Evolutionary conservation across 2,329 filamentous ascomycete species (phyloP), one percentile per base, ranked within the genome.

Genomic region (Penicillium sp.): DNA sequence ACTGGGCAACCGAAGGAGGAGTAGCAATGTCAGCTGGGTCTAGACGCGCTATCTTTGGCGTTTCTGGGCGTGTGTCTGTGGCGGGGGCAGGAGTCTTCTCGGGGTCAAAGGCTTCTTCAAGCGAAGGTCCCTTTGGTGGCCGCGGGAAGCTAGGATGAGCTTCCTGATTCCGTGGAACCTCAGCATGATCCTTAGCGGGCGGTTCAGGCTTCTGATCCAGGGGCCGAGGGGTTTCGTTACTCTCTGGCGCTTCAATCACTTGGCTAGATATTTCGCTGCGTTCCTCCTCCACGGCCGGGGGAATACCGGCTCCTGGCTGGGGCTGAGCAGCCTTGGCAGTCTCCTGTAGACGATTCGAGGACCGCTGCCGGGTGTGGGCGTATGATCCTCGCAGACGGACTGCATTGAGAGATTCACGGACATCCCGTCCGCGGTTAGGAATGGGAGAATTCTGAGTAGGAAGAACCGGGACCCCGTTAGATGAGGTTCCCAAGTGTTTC

Each of bases 381-480:
- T 80, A 75, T 7, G 84, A 85, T 8, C 82, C 83, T 59, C 87
- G 77, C 46, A 82, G 83, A 55, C 87, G 80, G 31, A 89, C 87
- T 22, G 87, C 87, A 65, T 83, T 91, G 81, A 97, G 84, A 0
- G 91, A 96, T 75, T 97, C 93, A 59, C 91, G 84, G 19, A 89
- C 86, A 62, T 76, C 73, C 58, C 90, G 84, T 29, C 91, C 91
- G 60, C 93, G 84, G 70, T 96, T 96, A 5, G 93, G 93, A 9
- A 75, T 74, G 22, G 81, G 85, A 9, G 73, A 73, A 33, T 72
- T 75, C 37, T 75, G 74, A 5, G 72, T 68, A 26, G 93, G 92
- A 21, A 98, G 84, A 69, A 96, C 90, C 7, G 93, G 91, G 16
- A 98, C 88, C 21, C 90, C 91, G 74, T 88, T 92, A 16, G 90